Evolutionary conservation across 305 asterid genomes (phyloP).

Genomic region (Fraxinus xanthoxyloides): DNA sequence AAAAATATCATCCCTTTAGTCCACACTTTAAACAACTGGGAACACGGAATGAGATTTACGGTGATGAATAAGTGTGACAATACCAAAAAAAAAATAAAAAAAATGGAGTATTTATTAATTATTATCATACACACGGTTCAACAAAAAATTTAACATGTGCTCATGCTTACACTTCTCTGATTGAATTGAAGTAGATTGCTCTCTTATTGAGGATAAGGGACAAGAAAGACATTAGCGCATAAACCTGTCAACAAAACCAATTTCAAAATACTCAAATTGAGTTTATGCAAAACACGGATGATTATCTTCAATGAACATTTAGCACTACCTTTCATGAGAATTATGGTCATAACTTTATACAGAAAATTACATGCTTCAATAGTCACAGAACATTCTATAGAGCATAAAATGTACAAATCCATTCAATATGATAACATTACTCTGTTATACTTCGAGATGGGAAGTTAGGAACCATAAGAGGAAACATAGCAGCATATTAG

Average conservation of each 20-base stretch:
- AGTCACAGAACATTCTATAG: background rate
- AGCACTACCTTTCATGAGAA: background rate
- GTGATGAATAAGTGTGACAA: background rate
- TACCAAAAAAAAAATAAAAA: background rate
- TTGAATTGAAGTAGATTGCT: slow-evolving; percentile 92
- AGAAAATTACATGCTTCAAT: background rate
- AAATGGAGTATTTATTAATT: background rate
- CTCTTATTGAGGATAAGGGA: slow-evolving; percentile 68
- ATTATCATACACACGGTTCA: background rate
- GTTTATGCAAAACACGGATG: slow-evolving; percentile 5
- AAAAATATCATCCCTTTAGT: background rate
- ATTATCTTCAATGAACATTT: slow-evolving; percentile 7
- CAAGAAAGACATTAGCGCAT: slow-evolving; percentile 89
- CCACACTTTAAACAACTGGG: background rate
- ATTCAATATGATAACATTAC: background rate
- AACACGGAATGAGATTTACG: background rate
- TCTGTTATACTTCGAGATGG: background rate
- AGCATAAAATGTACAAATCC: background rate
- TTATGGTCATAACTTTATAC: background rate
- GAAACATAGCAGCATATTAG: background rate
- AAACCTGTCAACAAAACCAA: slow-evolving; percentile 63
- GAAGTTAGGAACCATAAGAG: background rate
- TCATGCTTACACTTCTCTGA: slow-evolving; percentile 87
- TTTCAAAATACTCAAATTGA: slow-evolving; percentile 27
- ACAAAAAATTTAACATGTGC: slow-evolving; percentile 3